Percentiles rank a stretch among this genome's conserved stretches.
Evolutionary conservation across 2,329 filamentous ascomycete species (phyloP).

Genomic region (Hortaea sp.): DNA sequence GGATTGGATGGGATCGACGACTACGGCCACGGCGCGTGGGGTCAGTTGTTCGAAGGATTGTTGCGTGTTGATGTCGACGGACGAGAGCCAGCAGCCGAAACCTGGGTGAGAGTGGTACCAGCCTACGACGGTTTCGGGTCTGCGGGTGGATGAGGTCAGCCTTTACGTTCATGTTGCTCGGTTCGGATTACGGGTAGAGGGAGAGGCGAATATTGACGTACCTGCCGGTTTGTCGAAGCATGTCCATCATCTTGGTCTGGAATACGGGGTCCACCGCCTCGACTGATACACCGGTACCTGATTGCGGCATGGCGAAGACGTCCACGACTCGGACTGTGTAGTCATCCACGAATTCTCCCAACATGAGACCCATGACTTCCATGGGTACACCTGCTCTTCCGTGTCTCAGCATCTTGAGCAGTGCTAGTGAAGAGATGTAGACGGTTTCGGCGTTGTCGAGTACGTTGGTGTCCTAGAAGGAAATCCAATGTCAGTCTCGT

Average conservation of each 20-base stretch:
- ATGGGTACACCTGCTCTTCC: conserved; percentile 95
- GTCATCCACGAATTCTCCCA: conserved; percentile 97
- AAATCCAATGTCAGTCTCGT: too few relatives aligned
- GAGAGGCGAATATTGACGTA: conserved; percentile 35
- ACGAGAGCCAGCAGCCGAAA: conserved; percentile 98
- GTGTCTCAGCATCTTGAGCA: conserved; percentile 97
- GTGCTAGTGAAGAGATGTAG: conserved; percentile 93
- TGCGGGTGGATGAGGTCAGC: conserved; percentile 27
- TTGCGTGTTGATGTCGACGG: conserved; percentile 98
- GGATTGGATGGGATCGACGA: conserved; percentile 96
- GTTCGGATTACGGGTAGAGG: neutral
- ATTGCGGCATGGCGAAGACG: conserved; percentile 98
- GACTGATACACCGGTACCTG: conserved; percentile 93
- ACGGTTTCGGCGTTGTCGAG: conserved; percentile 99
- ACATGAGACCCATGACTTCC: conserved; percentile 99
- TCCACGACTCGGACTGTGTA: conserved; percentile 98
- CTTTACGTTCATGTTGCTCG: neutral
- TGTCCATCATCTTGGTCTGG: conserved; percentile 99
- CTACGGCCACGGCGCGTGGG: conserved; percentile 89
- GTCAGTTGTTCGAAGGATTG: conserved; percentile 99
- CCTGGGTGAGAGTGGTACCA: conserved; percentile 99
- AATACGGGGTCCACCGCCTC: conserved; percentile 98
- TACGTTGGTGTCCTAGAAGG: conserved; percentile 72
- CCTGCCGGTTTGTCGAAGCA: conserved; percentile 95
- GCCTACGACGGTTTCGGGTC: conserved; percentile 92